Conservation (phyloP, 495 filamentous ascomycete species). For the Cercophora sp. region DNA sequence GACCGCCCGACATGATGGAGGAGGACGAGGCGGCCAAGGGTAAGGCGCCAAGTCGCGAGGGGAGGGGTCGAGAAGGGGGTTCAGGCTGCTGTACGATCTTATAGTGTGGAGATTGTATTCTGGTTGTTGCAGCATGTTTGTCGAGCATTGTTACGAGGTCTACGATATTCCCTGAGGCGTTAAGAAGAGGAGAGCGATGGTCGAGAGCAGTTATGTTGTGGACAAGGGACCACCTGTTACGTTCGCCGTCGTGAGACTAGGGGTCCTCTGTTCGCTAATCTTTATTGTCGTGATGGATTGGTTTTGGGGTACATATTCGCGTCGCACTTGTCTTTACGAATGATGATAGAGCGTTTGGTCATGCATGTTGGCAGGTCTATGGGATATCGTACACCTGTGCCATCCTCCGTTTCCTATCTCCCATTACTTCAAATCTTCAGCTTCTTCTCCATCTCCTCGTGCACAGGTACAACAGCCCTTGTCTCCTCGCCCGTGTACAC, state of each 20-base stretch:
- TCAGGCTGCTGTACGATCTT: conserved; percentile 79
- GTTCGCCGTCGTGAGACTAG: too few species aligned
- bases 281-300: too few species aligned
- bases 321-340: too few species aligned
- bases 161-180: conserved; percentile 1
- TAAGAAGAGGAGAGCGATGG: background rate
- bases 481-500: conserved; percentile 72
- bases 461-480: conserved; percentile 65
- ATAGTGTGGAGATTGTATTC: conserved; percentile 27
- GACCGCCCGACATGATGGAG: conserved; percentile 82
- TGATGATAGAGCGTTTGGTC: too few species aligned
- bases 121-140: too few species aligned
- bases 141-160: background rate
- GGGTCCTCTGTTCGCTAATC: too few species aligned
- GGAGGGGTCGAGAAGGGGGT: conserved; percentile 58
- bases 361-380: too few species aligned
- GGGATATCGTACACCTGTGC: too few species aligned
- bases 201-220: too few species aligned
- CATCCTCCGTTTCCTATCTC: too few species aligned
- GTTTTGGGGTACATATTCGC: too few species aligned
- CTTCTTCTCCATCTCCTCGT: conserved; percentile 91
- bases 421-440: conserved; percentile 45
- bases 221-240: too few species aligned
- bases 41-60: conserved; percentile 59
- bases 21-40: conserved; percentile 73